Evolutionary conservation across 2,329 filamentous ascomycete genomes (phyloP), one percentile per base, ranked within the genome.

Genomic region (Aspergillus neotritici): DNA sequence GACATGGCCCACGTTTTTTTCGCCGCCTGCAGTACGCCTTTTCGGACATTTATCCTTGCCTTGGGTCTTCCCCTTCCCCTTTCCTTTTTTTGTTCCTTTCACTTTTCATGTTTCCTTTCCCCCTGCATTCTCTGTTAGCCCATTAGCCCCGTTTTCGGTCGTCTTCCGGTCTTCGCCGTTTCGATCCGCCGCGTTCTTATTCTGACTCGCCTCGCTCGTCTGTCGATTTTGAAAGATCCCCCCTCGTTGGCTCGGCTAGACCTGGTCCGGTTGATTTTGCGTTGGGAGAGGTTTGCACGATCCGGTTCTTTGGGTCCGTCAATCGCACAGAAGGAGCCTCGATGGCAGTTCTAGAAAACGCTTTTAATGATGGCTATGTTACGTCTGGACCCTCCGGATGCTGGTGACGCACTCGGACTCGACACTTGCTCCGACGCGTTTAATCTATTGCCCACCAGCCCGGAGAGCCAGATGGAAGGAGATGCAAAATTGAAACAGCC

Each of bases 41-140:
- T 49, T 59, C 56, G 56, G 59, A 62, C 54, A 55, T 58, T 47
- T 57, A 54, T 57, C 54, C 21, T 61, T 54, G 51, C 55, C 56
- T 57, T 57, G 61, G 58, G 60, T 57, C 56, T 53, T 46, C 48
- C 36, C 48, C 49, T 47, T 48, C 49, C 46, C 38, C 35, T 50
- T 44, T 44, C 31, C 43, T 43, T 50, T 41, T 44, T 58, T 55
- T 57, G 62, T 58, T 58, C 21, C 9, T 25, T 25, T 25, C 21
- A 25, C 21, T 25, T 25, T 25, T 8, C 21, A 6, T 25, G 21
- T 25, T 25, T 25, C 21, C 21, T 56, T 45, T 49, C 35, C 40
- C 55, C 56, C 50, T 65, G 58, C 61, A 62, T 54, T 58, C 57
- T 63, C 59, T 57, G 51, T 55, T 51, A 61, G 62, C 61, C 61